A percentile compares a stretch with the other conserved stretches of the same genome.
Evolutionary conservation across 2,329 filamentous ascomycete species (phyloP).

Genomic region (Lasiodiplodia citricola): DNA sequence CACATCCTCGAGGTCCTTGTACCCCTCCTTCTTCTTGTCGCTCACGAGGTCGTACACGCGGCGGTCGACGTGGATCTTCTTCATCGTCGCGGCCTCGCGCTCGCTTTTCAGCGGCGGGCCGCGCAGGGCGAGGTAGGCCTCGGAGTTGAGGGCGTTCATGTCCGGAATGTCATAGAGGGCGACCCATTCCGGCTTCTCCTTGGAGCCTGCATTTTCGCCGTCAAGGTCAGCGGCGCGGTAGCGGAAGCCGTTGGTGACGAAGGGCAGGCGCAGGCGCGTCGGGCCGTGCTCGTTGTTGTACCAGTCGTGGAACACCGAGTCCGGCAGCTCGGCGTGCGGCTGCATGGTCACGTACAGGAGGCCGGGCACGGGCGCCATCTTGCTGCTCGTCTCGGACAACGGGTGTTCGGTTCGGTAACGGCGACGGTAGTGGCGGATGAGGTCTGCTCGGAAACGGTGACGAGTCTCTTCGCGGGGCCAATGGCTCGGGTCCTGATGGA

Average conservation of each 20-base stretch:
- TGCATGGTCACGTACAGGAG: slow-evolving; percentile 89
- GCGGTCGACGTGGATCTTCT: slow-evolving; percentile 71
- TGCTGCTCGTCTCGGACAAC: not conserved
- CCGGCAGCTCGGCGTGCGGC: slow-evolving; percentile 68
- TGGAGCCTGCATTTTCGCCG: slow-evolving; percentile 36
- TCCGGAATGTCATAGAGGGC: slow-evolving; percentile 82
- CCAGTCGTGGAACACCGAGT: slow-evolving; percentile 83
- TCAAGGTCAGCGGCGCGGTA: slow-evolving; percentile 70
- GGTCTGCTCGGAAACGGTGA: not conserved
- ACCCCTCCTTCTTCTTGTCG: slow-evolving; percentile 59
- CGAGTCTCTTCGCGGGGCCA: slow-evolving; percentile 3
- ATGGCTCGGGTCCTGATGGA: slow-evolving; percentile 12
- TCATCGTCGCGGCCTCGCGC: slow-evolving; percentile 65
- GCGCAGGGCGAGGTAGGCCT: slow-evolving; percentile 71
- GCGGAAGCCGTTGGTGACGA: slow-evolving; percentile 78
- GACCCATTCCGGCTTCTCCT: slow-evolving; percentile 70
- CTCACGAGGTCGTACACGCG: slow-evolving; percentile 72
- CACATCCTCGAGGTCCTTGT: slow-evolving; percentile 64
- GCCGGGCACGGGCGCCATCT: slow-evolving; percentile 61
- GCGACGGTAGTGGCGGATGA: not conserved
- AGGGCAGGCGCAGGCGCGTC: slow-evolving; percentile 74
- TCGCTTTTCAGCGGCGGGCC: slow-evolving; percentile 62
- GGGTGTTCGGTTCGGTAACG: not conserved
- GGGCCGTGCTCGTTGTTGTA: slow-evolving; percentile 95
- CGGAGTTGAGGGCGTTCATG: slow-evolving; percentile 71